Evolutionary conservation across 2,329 filamentous ascomycete species (phyloP), one percentile per base, ranked within the genome.

Genomic region (Aphanocladium album): DNA sequence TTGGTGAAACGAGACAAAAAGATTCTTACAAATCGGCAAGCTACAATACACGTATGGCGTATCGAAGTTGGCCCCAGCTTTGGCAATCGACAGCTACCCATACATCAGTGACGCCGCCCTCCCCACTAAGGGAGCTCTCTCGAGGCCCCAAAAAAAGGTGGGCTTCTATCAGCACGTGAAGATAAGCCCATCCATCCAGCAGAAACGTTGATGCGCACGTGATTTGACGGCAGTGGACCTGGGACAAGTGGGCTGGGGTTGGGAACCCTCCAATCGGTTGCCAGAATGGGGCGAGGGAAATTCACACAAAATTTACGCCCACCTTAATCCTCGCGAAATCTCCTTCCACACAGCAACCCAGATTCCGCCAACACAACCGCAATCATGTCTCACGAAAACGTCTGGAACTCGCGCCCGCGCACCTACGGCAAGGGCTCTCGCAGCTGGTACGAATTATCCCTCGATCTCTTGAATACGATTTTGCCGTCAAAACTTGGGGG

Each of bases 351-450:
- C 66, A 52, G 49, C 45, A 21, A 67, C 68, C 65, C 63, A 67
- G 65, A 62, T 60, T 62, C 65, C 66, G 66, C 65, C 64, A 64
- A 66, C 62, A 62, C 68, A 75, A 68, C 72, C 74, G 76, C 74
- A 76, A 84, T 73, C 71, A 85, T 84, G 83, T 84, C 81, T 82
- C 83, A 84, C 92, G 93, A 98, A 85, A 92, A 89, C 77, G 92
- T 98, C 83, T 99, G 93, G 93, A 96, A 96, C 89, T 96, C 92
- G 76, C 93, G 95, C 80, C 95, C 95, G 77, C 90, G 93, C 81
- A 91, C 80, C 79, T 96, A 96, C 87, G 93, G 93, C 85, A 97
- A 97, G 88, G 93, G 93, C 83, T 84, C 90, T 80, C 90, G 93
- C 80, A 80, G 82, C 78, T 97, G 93, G 93, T 97, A 92, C 78